Evolutionary conservation across 2,329 filamentous ascomycete genomes (phyloP).

Genomic region (Plenodomus lindquistii): DNA sequence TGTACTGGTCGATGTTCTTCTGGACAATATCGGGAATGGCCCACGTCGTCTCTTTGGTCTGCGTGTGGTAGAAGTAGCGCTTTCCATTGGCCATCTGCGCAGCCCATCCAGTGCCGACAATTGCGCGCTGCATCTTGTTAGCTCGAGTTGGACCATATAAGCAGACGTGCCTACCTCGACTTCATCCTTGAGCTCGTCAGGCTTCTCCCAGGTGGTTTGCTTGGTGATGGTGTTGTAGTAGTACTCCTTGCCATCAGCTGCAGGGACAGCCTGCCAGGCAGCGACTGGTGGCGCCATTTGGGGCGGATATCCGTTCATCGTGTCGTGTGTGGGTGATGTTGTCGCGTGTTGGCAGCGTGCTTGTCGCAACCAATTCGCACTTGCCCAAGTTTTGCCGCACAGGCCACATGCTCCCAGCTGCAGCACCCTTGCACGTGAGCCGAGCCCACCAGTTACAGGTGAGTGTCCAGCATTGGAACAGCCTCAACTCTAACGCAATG

Average conservation of each 20-base stretch:
- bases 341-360: constrained; percentile 1
- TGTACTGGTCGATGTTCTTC: constrained; percentile 78
- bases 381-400: constrained; percentile 1
- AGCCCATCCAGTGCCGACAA: constrained; percentile 86
- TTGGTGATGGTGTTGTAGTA: constrained; percentile 90
- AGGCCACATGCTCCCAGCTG: constrained; percentile 8
- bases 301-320: constrained; percentile 64
- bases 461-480: no score
- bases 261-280: constrained; percentile 80
- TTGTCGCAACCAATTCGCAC: background rate
- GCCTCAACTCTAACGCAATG: no score
- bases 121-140: constrained; percentile 65
- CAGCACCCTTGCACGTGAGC: constrained; percentile 24
- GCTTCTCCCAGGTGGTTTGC: constrained; percentile 92
- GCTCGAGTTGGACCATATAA: background rate
- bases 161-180: constrained; percentile 65
- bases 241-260: constrained; percentile 81
- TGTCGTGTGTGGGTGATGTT: constrained; percentile 3
- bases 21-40: constrained; percentile 75
- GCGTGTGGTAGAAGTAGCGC: constrained; percentile 92
- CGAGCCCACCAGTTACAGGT: background rate
- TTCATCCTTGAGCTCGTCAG: constrained; percentile 81
- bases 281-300: constrained; percentile 47
- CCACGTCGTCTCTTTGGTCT: constrained; percentile 92
- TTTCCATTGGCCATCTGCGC: constrained; percentile 80